Conservation (phyloP, 441 rosid genomes). For the Erysimum cheiri region DNA sequence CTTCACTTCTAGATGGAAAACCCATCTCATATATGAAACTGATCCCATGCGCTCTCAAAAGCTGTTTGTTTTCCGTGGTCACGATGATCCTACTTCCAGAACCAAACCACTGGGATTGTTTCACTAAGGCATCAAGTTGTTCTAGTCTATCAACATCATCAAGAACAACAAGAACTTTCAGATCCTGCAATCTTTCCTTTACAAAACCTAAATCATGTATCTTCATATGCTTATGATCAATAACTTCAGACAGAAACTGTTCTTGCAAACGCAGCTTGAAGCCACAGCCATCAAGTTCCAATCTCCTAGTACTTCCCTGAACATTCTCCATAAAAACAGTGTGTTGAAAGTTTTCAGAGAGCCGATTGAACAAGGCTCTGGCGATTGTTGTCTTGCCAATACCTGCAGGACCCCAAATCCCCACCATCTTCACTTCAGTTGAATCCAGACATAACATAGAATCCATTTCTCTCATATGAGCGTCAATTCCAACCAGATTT, state of each 20-base stretch:
- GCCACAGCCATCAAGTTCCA: neutral
- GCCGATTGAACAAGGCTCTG: constrained; percentile 29
- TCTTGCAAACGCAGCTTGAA: constrained; percentile 28
- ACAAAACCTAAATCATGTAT: constrained; percentile 1
- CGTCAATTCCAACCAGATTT: constrained; percentile 30
- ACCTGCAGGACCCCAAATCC: constrained; percentile 49
- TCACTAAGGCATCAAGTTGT: constrained; percentile 34
- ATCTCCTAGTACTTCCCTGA: constrained; percentile 16
- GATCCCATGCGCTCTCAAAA: constrained; percentile 31
- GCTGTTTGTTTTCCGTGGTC: constrained; percentile 44
- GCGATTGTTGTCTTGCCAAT: constrained; percentile 46
- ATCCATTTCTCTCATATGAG: constrained; percentile 8
- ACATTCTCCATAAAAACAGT: constrained; percentile 34
- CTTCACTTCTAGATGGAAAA: constrained; percentile 18
- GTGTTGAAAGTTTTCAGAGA: constrained; percentile 34
- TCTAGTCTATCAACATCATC: constrained; percentile 44
- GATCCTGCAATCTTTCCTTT: constrained; percentile 37
- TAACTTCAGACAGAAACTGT: constrained; percentile 31
- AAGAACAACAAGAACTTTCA: constrained; percentile 39
- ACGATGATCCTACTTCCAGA: constrained; percentile 47
- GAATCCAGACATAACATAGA: constrained; percentile 18
- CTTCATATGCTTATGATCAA: constrained; percentile 1
- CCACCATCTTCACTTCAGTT: constrained; percentile 36
- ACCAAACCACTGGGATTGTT: constrained; percentile 45
- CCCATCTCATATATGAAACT: constrained; percentile 26